Base-by-base conservation (phyloP, 164 flowering plant genomes). In the Tetracentron sinense region DNA sequence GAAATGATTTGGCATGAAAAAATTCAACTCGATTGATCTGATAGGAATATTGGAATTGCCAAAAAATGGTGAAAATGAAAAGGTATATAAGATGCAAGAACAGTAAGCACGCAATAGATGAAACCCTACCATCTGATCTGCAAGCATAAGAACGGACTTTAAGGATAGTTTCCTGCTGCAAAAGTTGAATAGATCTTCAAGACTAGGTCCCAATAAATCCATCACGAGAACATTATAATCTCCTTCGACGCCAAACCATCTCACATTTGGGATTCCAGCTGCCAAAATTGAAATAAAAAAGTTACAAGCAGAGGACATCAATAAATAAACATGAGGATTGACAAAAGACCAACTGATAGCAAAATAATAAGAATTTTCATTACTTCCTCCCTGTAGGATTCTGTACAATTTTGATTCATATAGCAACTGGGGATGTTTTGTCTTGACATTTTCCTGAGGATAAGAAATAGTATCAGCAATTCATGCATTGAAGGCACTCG, bases 1-100 rank as follows among this genome's bases (percentile, higher is more conserved):
- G 79, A 67, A 89, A 86, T 38, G 86, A 86, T 71, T 86, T 87
- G 12, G 85, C 75, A 61, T 92, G 94, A 64, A 89, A 81, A 73
- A 87, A 86, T 58, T 89, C 96, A 44, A 92, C 86, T 27, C 97
- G 97, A 67, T 85, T 91, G 52, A 89, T 87, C 96, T 89, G 71
- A 56, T 61, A 42, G 10, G 31, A 62, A 54, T 19, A 69, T 49
- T 44, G 22, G 12, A 30, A 42, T 48, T 14, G 25, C 23, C 22
- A 54, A 35, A 38, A 50, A 31, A 65, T 25, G 20, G 7, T 35
- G 33, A 63, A 55, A 19, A 20, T 27, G 25, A 46, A 8, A 23
- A 53, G 38, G 23, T 20, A 54, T 14, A 42, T 28, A 50, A 17
- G 21, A 22, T 29, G 48, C 8, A 8, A 56, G 8, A 47, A 57